Evolutionary conservation across 78 protist genomes (phyloP).

Genomic region (Emiliania huxleyi): DNA sequence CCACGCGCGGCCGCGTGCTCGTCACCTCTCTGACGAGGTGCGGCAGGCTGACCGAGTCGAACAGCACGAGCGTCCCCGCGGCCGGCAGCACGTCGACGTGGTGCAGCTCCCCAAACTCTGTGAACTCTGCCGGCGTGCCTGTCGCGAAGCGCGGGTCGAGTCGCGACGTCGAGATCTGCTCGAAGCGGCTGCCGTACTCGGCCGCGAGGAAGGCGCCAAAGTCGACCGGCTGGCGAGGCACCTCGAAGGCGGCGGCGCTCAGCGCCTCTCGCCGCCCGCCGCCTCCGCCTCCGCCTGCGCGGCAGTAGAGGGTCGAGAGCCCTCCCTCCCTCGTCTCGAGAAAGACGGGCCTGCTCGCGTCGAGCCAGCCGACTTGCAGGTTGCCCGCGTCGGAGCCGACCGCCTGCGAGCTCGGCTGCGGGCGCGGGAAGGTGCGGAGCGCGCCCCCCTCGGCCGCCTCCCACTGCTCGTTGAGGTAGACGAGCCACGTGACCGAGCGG

Average conservation of each 20-base stretch:
- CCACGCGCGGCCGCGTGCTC: background rate
- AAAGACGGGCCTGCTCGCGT: background rate
- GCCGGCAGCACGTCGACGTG: background rate
- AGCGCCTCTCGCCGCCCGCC: background rate
- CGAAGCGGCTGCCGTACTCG: background rate
- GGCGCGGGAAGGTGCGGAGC: background rate
- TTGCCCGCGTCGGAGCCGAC: background rate
- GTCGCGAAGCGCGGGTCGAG: background rate
- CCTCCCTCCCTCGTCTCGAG: background rate
- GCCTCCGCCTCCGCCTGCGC: background rate
- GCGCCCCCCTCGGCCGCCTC: background rate
- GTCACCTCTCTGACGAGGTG: background rate
- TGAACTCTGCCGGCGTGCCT: too few relatives aligned
- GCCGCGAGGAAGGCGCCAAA: background rate
- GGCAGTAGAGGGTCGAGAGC: background rate
- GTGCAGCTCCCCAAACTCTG: too few relatives aligned
- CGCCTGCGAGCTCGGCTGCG: background rate
- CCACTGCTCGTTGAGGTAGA: background rate
- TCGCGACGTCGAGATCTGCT: background rate
- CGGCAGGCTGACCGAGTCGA: conserved; percentile 1
- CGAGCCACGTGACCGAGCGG: conserved; percentile 14
- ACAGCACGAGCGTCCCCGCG: background rate
- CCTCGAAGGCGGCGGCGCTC: background rate
- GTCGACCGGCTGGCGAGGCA: background rate
- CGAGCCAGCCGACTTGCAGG: conserved; percentile 3